phyloP scores from a whole-genome alignment of 768 basidiomycete genomes.

The Collybia mongolica region DNA sequence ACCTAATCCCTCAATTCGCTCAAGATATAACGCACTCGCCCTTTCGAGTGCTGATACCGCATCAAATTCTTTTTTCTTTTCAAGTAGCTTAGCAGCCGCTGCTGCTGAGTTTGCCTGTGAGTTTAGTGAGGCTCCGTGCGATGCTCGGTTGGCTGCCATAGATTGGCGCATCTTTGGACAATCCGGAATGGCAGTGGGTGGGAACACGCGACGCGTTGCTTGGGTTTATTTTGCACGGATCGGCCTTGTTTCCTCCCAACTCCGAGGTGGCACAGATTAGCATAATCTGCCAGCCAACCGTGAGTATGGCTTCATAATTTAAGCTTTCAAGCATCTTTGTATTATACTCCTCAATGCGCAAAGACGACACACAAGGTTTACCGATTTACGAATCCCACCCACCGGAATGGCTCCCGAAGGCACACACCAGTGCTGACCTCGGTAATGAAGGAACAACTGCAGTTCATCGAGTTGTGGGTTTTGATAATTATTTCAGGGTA shows the following conservation, averaged over 20 bases:
- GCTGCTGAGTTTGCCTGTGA: conserved; percentile 44
- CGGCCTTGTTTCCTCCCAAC: conserved; percentile 1
- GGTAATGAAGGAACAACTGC: conserved; percentile 39
- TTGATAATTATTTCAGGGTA: conserved; percentile 50
- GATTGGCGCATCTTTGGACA: conserved; percentile 51
- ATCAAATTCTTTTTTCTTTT: conserved; percentile 83
- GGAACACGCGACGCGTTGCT: conserved; percentile 16
- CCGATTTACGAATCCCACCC: conserved; percentile 67
- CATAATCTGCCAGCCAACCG: too few species aligned
- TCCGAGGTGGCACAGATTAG: not conserved
- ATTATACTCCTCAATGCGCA: conserved; percentile 27
- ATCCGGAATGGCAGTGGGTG: too few species aligned
- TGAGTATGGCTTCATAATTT: not conserved
- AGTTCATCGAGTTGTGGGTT: not conserved
- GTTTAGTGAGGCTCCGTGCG: conserved; percentile 39
- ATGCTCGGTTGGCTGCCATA: conserved; percentile 46
- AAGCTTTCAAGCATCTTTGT: conserved; percentile 3
- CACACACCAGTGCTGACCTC: conserved; percentile 67
- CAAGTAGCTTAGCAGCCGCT: conserved; percentile 53
- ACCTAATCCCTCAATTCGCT: conserved; percentile 65
- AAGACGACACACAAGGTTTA: conserved; percentile 32
- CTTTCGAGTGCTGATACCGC: conserved; percentile 71
- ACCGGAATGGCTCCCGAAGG: conserved; percentile 69
- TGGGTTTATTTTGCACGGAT: conserved; percentile 9
- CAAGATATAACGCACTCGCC: conserved; percentile 60